Evolutionary conservation across 495 filamentous ascomycete species (phyloP), one percentile per base, ranked within the genome.

Genomic region (Trichoderma virens): DNA sequence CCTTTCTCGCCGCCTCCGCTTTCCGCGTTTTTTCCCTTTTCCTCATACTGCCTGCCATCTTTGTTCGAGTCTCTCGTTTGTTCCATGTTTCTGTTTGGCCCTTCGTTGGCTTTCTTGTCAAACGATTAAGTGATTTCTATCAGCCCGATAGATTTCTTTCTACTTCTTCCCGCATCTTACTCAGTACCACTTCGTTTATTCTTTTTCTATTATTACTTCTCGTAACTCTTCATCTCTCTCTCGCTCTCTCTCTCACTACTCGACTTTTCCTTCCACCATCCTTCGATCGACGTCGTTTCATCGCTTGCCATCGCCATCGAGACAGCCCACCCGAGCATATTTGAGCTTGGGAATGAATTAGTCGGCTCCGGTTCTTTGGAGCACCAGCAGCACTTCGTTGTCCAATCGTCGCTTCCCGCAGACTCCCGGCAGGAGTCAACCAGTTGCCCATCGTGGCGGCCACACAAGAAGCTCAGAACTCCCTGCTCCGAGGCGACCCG

Each of bases 391-490:
- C 51, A 27, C 51, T 14, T 16, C 23, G 3, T 56, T 56, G 6
- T 27, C 51, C 7, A 30, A 35, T 34, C 25, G 39, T 38, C 41
- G 35, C 45, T 61, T 64, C 45, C 63, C 70, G 25, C 20, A 27
- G 70, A 68, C 70, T 71, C 70, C 67, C 66, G 39, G 51, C 47
- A 65, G 66, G 72, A 70, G 72, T 70, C 70, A 59, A 59, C 69
- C 27, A 63, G 66, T 66, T 60, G 69, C 69, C 71, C 72, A 73
- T 66, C 73, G 67, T 78, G 75, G 75, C 73, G 66, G 66, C 70
- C 65, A 66, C 68, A 68, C 70, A 70, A 60, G 75, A 78, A 38
- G 41, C 69, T n/a, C 74, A 73, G 68, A 75, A 73, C 70, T 75
- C 73, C 23, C 76, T 76, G 43, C 67, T 76, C 25, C 20, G 47